Base-by-base conservation (phyloP, 345 rosid genomes). In the Citrus sinensis region DNA sequence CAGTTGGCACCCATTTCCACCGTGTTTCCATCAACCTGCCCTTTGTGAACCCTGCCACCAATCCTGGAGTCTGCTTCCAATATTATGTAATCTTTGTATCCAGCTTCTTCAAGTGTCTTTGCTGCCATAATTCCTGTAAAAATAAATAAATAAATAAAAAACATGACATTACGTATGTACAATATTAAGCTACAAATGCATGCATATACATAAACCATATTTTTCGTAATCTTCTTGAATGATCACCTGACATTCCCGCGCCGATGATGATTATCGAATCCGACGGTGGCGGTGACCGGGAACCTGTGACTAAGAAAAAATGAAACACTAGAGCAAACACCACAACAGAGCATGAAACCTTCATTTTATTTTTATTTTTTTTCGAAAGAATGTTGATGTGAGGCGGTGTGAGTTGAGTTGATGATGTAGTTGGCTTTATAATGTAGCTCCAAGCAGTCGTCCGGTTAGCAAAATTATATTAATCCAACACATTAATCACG, bases 51-150 rank as follows among this genome's bases (percentile, higher is more conserved):
- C 19, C 86, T 58, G 7, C 86, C 82, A 22, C 82, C 87, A 24
- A 80, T 78, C 46, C 85, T 71, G 2, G 32, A 9, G 0, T 62
- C 80, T 14, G 85, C 87, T 75, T 85, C 83, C 10, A 82, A 59
- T 71, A 85, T 82, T 37, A 82, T 19, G 67, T 82, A 75, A 29
- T 85, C 76, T 5, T 59, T 30, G 4, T 76, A 69, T 68, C 85
- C 83, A 7, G 80, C 83, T 1, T 85, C 85, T 17, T 80, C 56
- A 0, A 85, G 74, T 6, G 77, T 85, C 51, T 85, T 82, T n/a
- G 87, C 80, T 19, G 87, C 85, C 4, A 79, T 34, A 24, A 85
- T 80, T 80, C 87, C 87, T 82, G 77, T 40, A 10, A 29, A 39
- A 56, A 32, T 5, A 17, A 46, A 46, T 42, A 46, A 46, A 42